Percentiles rank a stretch among this genome's conserved stretches.
These are phyloP conservation scores for Globisporangium rhizosaccharum DNA, from an alignment of 352 stramenopile species.

Conservation along the genomic window DNA sequence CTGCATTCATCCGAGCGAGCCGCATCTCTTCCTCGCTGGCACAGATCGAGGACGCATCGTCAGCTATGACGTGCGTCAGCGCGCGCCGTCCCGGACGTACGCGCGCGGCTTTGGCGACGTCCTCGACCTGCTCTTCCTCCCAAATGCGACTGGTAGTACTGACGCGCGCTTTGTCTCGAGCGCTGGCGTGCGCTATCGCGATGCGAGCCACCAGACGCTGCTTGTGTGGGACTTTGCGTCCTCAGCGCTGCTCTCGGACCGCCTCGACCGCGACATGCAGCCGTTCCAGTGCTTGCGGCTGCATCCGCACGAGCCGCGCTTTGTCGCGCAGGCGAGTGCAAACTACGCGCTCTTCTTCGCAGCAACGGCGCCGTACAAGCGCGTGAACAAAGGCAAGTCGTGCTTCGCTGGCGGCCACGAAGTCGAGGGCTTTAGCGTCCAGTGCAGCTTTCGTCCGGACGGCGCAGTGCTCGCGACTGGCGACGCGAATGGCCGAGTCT, in stretches of 20 bases:
- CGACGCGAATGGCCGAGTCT: slow-evolving; percentile 35
- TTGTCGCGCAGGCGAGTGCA: slow-evolving; percentile 42
- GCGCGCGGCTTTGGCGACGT: slow-evolving; percentile 35
- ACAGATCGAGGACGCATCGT: slow-evolving; percentile 29
- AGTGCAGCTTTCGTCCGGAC: slow-evolving; percentile 49
- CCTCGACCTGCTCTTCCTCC: slow-evolving; percentile 52
- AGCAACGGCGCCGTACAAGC: slow-evolving; percentile 38
- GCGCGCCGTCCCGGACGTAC: slow-evolving; percentile 6
- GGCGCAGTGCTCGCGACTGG: slow-evolving; percentile 39
- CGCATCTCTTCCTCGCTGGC: slow-evolving; percentile 26
- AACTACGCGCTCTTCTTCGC: slow-evolving; percentile 42
- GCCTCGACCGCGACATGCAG: slow-evolving; percentile 38
- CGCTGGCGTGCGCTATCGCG: slow-evolving; percentile 24
- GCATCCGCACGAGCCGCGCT: slow-evolving; percentile 31
- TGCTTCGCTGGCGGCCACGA: slow-evolving; percentile 27
- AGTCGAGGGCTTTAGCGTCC: slow-evolving; percentile 36
- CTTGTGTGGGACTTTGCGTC: slow-evolving; percentile 59
- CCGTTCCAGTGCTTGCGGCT: slow-evolving; percentile 37
- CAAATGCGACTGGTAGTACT: slow-evolving; percentile 4
- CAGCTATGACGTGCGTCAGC: slow-evolving; percentile 29
- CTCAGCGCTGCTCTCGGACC: slow-evolving; percentile 35
- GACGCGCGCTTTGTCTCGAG: slow-evolving; percentile 43
- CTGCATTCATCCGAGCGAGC: slow-evolving; percentile 23
- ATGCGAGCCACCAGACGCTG: slow-evolving; percentile 58
- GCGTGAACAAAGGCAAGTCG: slow-evolving; percentile 21